Evolutionary conservation across 805 yeast genomes (phyloP), one percentile per base, ranked within the genome.

Genomic region (Maudiozyma saulgeensis): DNA sequence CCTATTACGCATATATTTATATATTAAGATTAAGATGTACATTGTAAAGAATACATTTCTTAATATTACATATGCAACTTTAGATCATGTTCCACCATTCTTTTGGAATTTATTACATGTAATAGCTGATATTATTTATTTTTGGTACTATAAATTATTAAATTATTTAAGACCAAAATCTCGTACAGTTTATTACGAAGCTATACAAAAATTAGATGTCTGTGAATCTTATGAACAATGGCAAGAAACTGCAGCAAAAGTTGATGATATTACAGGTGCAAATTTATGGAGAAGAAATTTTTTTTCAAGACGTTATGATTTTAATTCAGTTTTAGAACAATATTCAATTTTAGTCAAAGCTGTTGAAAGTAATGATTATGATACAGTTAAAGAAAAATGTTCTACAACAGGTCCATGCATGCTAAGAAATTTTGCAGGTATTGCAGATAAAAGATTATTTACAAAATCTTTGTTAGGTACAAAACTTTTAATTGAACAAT

Each of bases 401-500:
- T 69, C 96, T 40, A 84, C 74, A 0, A 72, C 95, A 0, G 96
- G 96, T 6, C 68, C 70, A 1, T 60, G 65, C 0, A 76, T 89
- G 59, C 70, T 93, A 35, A 70, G 99, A 40, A 93, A 93, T 62
- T 86, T 91, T 69, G 98, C 96, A 6, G 95, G 96, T 0, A 87
- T 93, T 4, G 78, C 95, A 1, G 86, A 84, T 55, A 81, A 83
- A 54, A 77, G 82, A 48, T 69, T 93, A 43, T 91, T 86, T 70
- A 84, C 84, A 48, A 81, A 88, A 50, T 79, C 96, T 0, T 84
- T 87, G 57, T 73, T 85, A 51, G 99, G 99, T 1, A 93, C 98
- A 1, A 93, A 93, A 68, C 68, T 79, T 47, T 72, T 89, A 53
- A 91, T 93, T 47, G 97, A 93, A 64, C 65, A 63, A 46, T 64